Conservation (phyloP, 257 asterid species). For the Linaria vulgaris region DNA sequence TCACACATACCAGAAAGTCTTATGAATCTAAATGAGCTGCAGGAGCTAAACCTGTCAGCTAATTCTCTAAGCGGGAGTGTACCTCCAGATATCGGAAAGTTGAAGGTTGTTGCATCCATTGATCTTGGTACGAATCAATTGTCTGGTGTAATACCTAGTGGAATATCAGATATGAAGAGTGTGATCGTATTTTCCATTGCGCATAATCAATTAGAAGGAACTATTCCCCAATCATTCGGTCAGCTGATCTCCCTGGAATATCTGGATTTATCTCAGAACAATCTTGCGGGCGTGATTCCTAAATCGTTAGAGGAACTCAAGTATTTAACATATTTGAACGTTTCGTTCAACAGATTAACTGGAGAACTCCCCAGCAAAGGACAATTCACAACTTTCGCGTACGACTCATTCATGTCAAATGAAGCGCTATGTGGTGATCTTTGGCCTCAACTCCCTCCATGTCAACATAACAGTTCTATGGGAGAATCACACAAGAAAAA, state of each 20-base stretch:
- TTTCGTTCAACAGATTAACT: slow-evolving; percentile 6
- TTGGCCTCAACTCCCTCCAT: slow-evolving; percentile 15
- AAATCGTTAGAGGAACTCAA: background rate
- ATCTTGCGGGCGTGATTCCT: slow-evolving; percentile 1
- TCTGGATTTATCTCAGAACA: slow-evolving; percentile 11
- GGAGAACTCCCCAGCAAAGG: slow-evolving; percentile 3
- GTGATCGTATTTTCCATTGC: background rate
- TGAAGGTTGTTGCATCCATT: background rate
- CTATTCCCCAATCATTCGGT: background rate
- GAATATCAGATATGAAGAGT: background rate
- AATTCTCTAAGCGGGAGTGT: background rate
- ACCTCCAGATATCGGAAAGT: slow-evolving; percentile 2
- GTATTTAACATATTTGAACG: background rate
- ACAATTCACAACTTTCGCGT: background rate
- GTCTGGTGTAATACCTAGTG: background rate
- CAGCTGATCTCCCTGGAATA: slow-evolving; percentile 3
- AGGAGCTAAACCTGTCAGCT: background rate
- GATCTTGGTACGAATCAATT: slow-evolving; percentile 11
- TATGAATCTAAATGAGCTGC: slow-evolving; percentile 6
- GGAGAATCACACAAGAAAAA: background rate
- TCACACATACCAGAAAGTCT: background rate
- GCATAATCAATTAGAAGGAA: slow-evolving; percentile 15
- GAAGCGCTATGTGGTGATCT: slow-evolving; percentile 9
- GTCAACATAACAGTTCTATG: background rate
- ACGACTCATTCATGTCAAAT: background rate